These are phyloP conservation scores for Tilletia indica DNA, from an alignment of 1,284 basidiomycete species.

Conservation along the genomic window DNA sequence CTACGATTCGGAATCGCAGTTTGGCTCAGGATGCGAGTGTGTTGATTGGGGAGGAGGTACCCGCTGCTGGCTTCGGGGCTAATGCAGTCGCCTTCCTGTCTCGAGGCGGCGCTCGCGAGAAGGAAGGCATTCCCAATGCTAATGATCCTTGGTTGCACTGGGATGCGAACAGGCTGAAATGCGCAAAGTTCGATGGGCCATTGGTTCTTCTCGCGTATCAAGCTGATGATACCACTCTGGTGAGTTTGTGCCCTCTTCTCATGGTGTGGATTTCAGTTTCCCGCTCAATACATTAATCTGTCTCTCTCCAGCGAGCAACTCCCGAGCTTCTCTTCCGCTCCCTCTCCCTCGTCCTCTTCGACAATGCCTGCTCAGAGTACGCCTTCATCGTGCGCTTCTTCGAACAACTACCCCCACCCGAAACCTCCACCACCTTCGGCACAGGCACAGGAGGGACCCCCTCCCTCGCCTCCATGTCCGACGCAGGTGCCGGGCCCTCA, in stretches of 20 bases:
- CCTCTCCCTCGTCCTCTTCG: conserved; percentile 43
- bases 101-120: background rate
- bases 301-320: conserved; percentile 25
- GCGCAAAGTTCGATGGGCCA: conserved; percentile 33
- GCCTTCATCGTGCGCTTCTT: conserved; percentile 52
- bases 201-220: conserved; percentile 46
- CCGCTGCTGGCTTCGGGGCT: conserved; percentile 8
- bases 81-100: conserved; percentile 13
- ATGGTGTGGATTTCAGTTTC: too few relatives aligned
- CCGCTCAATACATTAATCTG: background rate
- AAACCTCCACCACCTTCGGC: background rate
- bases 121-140: background rate
- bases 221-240: conserved; percentile 40
- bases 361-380: conserved; percentile 53
- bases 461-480: conserved; percentile 6
- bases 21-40: background rate
- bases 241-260: conserved; percentile 1
- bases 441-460: background rate
- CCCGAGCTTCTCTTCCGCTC: conserved; percentile 51
- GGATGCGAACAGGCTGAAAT: conserved; percentile 30
- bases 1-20: conserved; percentile 65
- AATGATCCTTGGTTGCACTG: conserved; percentile 34
- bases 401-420: conserved; percentile 24
- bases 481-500: conserved; percentile 1
- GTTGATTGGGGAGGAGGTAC: conserved; percentile 12